Evolutionary conservation across 352 stramenopile species (phyloP), one percentile per base, ranked within the genome.

Genomic region (Phytophthora foliorum): DNA sequence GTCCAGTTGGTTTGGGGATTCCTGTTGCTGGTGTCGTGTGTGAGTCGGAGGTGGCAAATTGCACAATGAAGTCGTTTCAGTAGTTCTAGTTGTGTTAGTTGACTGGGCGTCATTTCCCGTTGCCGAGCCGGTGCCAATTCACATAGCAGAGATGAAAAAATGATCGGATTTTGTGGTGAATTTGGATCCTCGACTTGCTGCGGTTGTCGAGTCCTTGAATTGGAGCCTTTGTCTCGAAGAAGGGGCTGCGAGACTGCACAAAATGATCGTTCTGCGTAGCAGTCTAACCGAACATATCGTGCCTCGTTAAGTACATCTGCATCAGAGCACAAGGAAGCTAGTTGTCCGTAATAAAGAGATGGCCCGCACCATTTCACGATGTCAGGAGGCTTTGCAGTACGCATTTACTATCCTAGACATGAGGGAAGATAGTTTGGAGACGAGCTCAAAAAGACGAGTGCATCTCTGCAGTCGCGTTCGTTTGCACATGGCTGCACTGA

Each of bases 41-140:
- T 48, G 36, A 59, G 52, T 22, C 32, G 2, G 16, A 27, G 21
- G 10, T 13, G 17, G 57, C 7, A 36, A 60, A 67, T 52, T 36
- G 13, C 48, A 27, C 39, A 39, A 55, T 57, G 58, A 45, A 51
- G n/a, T 19, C 2, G 21, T 48, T 58, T 48, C 21, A 14, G 5
- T 46, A 57, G 21, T 16, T 42, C 16, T 42, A 3, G 36, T 19
- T 19, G 4, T 42, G 10, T 42, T 8, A 9, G 36, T 8, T 17
- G 16, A n/a, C 14, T 16, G 34, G 34, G 14, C 34, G 34, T 9
- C 34, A n/a, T n/a, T 42, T 42, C 14, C 36, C 4, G 36, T 42
- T 19, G 36, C 16, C 16, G 36, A 42, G 14, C 36, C 36, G 16
- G 36, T 19, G 16, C 16, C 36, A 42, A 8, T 42, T 19, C 16